Conservation (phyloP, 768 basidiomycete species). For the Lactarius deliciosus region DNA sequence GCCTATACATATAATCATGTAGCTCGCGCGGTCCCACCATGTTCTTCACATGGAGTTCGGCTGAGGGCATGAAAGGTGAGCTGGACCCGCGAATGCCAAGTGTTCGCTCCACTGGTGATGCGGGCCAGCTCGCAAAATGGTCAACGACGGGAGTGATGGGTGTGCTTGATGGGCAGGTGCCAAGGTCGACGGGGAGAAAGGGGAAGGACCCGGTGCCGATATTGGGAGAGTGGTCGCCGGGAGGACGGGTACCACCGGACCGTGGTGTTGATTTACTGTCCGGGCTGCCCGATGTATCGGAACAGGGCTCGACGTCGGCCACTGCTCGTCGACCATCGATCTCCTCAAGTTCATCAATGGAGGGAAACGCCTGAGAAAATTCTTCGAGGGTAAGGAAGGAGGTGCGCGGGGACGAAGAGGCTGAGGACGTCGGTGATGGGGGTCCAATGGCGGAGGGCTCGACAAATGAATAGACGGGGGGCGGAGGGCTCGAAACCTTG, state of each 20-base stretch:
- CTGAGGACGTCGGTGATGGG: constrained; percentile 70
- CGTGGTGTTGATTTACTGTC: constrained; percentile 15
- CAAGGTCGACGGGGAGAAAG: constrained; percentile 45
- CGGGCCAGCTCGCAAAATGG: too few relatives aligned
- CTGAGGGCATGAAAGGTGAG: too few relatives aligned
- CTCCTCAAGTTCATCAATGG: constrained; percentile 75
- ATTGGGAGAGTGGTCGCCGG: constrained; percentile 16
- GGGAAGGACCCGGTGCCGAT: constrained; percentile 39
- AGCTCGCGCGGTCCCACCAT: too few relatives aligned
- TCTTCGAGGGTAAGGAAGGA: constrained; percentile 47
- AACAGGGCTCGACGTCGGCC: constrained; percentile 46
- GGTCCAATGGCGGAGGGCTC: constrained; percentile 71
- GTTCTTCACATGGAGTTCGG: too few relatives aligned
- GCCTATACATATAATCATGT: too few relatives aligned
- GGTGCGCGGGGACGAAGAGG: constrained; percentile 59
- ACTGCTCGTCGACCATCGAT: constrained; percentile 48
- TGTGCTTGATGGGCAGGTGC: constrained; percentile 15
- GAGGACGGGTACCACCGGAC: constrained; percentile 34
- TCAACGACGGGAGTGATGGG: too few relatives aligned
- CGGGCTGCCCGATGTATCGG: constrained; percentile 28
- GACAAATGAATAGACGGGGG: constrained; percentile 57
- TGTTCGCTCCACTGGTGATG: too few relatives aligned
- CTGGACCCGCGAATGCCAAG: too few relatives aligned
- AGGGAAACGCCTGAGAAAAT: constrained; percentile 68
- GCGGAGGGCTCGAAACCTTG: constrained; percentile 28